These are phyloP conservation scores for Meira miltonrushii DNA, from an alignment of 1,284 basidiomycete genomes.

Conservation along the genomic window DNA sequence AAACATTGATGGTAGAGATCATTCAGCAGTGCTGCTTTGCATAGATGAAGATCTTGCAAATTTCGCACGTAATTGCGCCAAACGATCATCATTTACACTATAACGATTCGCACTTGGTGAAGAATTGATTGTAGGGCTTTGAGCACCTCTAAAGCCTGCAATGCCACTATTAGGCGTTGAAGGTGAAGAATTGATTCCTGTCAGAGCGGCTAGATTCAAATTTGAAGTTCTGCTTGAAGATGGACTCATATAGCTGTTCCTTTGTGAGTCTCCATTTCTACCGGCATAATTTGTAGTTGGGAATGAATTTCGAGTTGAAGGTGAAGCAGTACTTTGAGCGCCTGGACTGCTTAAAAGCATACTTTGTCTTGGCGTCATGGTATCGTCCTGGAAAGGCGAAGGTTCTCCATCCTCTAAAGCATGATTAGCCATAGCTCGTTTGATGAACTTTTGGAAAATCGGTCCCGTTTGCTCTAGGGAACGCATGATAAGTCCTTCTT, in stretches of 20 bases:
- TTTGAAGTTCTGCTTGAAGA: constrained; percentile 1
- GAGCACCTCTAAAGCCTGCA: background rate
- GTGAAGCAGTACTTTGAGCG: background rate
- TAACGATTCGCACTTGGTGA: background rate
- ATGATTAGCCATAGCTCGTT: constrained; percentile 57
- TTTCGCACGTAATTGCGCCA: constrained; percentile 43
- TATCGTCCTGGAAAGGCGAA: background rate
- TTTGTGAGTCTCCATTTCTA: background rate
- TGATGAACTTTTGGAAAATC: constrained; percentile 55
- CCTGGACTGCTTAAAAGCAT: background rate
- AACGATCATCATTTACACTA: constrained; percentile 32
- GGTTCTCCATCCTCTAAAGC: constrained; percentile 70
- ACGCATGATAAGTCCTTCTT: constrained; percentile 68
- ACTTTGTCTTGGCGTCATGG: background rate
- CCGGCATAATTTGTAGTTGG: background rate
- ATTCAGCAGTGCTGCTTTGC: background rate
- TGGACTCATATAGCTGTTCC: background rate
- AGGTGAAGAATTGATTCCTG: background rate
- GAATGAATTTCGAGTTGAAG: background rate
- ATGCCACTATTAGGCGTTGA: background rate
- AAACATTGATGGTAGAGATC: too few species aligned
- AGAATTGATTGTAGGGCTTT: background rate
- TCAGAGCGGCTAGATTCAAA: background rate
- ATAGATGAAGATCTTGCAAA: constrained; percentile 18
- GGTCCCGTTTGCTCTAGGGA: constrained; percentile 54